phyloP scores from a whole-genome alignment of 108 stramenopile species.

The Poteriospumella lacustris region DNA sequence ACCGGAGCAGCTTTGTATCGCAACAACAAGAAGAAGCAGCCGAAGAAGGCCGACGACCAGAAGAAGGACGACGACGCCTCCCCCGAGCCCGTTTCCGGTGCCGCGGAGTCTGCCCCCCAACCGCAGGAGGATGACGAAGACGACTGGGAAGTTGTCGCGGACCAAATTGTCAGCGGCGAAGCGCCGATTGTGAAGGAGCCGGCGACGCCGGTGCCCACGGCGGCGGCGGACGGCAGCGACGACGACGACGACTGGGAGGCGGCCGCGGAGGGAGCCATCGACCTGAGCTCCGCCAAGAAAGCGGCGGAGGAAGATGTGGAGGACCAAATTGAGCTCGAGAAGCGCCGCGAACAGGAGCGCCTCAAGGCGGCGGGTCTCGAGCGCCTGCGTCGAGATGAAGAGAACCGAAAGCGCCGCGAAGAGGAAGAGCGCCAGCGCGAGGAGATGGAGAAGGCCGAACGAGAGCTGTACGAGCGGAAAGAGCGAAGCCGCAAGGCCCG shows the following conservation, averaged over 20 bases:
- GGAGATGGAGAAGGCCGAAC: neutral
- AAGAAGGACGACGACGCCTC: constrained; percentile 15
- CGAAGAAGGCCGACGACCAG: constrained; percentile 33
- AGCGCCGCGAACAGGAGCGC: constrained; percentile 37
- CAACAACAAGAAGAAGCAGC: constrained; percentile 30
- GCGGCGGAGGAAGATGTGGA: constrained; percentile 26
- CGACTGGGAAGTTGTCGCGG: constrained; percentile 15
- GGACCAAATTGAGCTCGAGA: constrained; percentile 33
- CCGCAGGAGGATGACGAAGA: constrained; percentile 11
- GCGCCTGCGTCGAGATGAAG: constrained; percentile 37
- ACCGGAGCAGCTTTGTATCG: constrained; percentile 1
- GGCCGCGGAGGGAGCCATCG: neutral
- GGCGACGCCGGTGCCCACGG: neutral
- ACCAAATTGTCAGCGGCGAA: constrained; percentile 2
- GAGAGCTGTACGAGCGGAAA: neutral
- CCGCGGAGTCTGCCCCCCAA: neutral
- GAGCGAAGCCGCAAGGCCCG: constrained; percentile 7
- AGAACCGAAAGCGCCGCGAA: neutral
- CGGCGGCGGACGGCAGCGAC: constrained; percentile 14
- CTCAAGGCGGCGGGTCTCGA: constrained; percentile 35
- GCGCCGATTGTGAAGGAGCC: neutral
- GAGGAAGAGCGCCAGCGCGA: constrained; percentile 9
- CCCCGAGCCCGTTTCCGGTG: constrained; percentile 13
- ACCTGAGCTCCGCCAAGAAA: neutral
- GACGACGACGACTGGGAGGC: constrained; percentile 21